phyloP scores from a whole-genome alignment of 1,284 basidiomycete species.

The Ganoderma sp. region DNA sequence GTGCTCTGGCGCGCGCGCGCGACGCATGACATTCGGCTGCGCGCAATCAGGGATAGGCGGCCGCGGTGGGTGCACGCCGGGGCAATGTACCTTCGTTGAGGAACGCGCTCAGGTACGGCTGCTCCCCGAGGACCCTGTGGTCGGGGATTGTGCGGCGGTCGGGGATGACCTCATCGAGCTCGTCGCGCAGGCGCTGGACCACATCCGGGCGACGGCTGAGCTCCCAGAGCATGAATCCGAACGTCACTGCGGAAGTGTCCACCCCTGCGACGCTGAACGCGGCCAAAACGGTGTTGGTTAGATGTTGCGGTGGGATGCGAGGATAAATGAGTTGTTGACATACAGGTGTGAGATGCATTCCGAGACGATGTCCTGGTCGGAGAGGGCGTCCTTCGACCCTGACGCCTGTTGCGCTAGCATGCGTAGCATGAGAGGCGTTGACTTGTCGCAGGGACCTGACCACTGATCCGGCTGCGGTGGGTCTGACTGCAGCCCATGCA shows the following conservation, averaged over 20 bases:
- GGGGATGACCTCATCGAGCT: slow-evolving; percentile 33
- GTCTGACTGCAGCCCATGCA: not conserved
- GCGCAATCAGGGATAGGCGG: not conserved
- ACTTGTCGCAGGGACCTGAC: not conserved
- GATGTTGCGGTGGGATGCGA: not conserved
- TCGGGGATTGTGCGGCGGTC: slow-evolving; percentile 29
- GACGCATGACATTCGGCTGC: too few species aligned
- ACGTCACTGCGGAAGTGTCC: slow-evolving; percentile 33
- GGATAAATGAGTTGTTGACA: slow-evolving; percentile 32
- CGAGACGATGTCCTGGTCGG: slow-evolving; percentile 69
- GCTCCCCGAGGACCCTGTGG: slow-evolving; percentile 27
- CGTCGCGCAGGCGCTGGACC: slow-evolving; percentile 31
- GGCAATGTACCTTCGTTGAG: slow-evolving; percentile 28
- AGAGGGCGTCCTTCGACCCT: slow-evolving; percentile 50
- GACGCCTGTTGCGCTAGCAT: slow-evolving; percentile 10
- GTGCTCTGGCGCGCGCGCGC: too few species aligned
- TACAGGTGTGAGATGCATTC: slow-evolving; percentile 74
- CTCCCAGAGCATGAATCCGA: slow-evolving; percentile 34
- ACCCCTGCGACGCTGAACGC: slow-evolving; percentile 33
- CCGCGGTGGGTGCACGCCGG: not conserved
- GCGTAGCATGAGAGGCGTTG: slow-evolving; percentile 10
- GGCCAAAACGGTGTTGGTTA: not conserved
- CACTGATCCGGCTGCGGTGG: not conserved
- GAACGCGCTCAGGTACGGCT: slow-evolving; percentile 35
- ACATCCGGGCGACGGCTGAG: slow-evolving; percentile 33